Conservation (phyloP, 2,329 filamentous ascomycete species). For the Coniochaeta hoffmannii region DNA sequence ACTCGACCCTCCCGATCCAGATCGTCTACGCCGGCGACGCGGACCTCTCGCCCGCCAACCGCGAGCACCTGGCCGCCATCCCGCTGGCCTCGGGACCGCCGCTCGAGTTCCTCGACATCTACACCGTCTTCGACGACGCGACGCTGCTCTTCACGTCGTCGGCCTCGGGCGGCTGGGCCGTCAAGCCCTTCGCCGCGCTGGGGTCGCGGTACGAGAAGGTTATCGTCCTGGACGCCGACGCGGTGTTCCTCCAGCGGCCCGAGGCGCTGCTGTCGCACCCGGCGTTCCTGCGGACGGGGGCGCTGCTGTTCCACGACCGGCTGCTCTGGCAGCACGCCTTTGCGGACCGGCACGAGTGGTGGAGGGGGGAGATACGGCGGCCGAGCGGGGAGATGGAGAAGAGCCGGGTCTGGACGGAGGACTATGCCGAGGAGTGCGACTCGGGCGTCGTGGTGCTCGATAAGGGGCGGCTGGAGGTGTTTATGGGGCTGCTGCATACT, state of each 20-base stretch:
- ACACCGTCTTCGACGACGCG: constrained; percentile 23
- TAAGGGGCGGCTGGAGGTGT: constrained; percentile 26
- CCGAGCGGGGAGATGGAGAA: constrained; percentile 23
- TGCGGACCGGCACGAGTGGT: constrained; percentile 27
- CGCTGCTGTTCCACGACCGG: constrained; percentile 33
- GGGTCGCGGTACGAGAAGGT: constrained; percentile 28
- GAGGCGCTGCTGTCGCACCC: constrained; percentile 23
- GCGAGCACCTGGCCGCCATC: constrained; percentile 14
- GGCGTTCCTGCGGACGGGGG: constrained; percentile 23
- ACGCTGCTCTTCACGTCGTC: constrained; percentile 16
- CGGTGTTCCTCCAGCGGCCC: constrained; percentile 29
- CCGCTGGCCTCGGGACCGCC: constrained; percentile 8
- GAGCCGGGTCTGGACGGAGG: constrained; percentile 30
- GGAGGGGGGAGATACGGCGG: constrained; percentile 26
- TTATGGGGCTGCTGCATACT: constrained; percentile 31
- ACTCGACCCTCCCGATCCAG: constrained; percentile 25
- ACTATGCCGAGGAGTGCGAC: constrained; percentile 33
- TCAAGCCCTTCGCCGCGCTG: constrained; percentile 32
- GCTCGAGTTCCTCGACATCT: constrained; percentile 24
- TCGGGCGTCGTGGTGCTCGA: constrained; percentile 33
- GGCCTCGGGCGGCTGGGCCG: constrained; percentile 27
- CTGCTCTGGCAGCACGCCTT: constrained; percentile 28
- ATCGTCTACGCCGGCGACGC: constrained; percentile 27
- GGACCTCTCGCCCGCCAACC: constrained; percentile 18
- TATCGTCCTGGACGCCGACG: constrained; percentile 30